Percentiles rank a stretch among this genome's conserved stretches.
Evolutionary conservation across 1,139 yeast genomes (phyloP).

Genomic region (Scheffersomyces cryptocercus): DNA sequence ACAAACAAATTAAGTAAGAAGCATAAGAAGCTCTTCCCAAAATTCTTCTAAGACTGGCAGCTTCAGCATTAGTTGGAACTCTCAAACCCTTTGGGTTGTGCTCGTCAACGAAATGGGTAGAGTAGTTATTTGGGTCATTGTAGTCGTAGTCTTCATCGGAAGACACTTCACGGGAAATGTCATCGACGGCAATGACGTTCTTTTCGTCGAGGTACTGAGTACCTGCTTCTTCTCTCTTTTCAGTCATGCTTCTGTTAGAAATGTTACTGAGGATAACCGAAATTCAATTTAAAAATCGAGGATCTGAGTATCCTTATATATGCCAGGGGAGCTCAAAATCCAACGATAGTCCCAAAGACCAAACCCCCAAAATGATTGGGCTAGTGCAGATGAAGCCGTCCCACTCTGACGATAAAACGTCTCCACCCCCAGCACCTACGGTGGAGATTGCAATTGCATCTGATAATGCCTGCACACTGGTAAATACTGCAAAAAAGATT

Average conservation of each 20-base stretch:
- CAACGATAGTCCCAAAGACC: not conserved
- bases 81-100: conserved; percentile 21
- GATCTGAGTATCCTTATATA: not conserved
- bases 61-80: conserved; percentile 17
- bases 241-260: no score
- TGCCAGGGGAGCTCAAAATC: not conserved
- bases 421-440: not conserved
- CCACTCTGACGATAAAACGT: not conserved
- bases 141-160: conserved; percentile 10
- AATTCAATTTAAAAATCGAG: not conserved
- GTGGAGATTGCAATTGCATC: conserved; percentile 1
- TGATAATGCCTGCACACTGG: not conserved
- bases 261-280: no score
- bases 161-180: conserved; percentile 2
- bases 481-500: not conserved
- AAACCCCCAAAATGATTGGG: no score
- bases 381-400: not conserved
- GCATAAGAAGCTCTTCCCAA: conserved; percentile 18
- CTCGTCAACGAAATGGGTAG: conserved; percentile 18
- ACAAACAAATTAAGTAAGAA: conserved; percentile 19
- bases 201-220: not conserved
- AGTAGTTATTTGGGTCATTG: conserved; percentile 19
- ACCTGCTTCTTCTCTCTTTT: no score
- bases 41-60: conserved; percentile 15
- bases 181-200: not conserved